These are phyloP conservation scores for Pythium sp. DNA, from an alignment of 352 stramenopile genomes.

Conservation along the genomic window DNA sequence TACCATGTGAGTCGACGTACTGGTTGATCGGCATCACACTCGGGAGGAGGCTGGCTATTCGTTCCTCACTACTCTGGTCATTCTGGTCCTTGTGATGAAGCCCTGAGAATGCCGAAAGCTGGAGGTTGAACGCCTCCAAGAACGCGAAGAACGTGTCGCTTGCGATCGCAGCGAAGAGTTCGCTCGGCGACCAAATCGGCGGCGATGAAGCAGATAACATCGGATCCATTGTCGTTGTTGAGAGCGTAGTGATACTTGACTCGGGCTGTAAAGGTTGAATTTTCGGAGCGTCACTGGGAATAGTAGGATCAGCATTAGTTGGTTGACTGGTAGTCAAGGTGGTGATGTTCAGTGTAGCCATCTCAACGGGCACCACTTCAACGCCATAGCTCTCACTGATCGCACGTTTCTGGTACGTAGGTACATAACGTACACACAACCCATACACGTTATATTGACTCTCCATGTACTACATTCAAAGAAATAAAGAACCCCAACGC, in stretches of 20 bases:
- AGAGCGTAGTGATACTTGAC: background rate
- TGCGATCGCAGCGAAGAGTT: conserved; percentile 17
- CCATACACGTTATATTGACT: background rate
- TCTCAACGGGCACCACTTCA: conserved; percentile 9
- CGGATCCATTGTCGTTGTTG: background rate
- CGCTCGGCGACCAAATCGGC: conserved; percentile 11
- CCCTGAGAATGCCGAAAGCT: conserved; percentile 2
- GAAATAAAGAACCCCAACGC: background rate
- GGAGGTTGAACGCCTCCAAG: conserved; percentile 19
- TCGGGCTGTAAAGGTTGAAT: background rate
- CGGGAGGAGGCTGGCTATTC: background rate
- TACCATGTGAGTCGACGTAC: conserved; percentile 49
- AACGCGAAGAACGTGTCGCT: conserved; percentile 22
- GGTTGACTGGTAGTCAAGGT: background rate
- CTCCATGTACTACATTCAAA: background rate
- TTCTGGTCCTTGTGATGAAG: background rate
- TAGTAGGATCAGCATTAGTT: background rate
- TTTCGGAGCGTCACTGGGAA: background rate
- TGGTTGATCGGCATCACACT: conserved; percentile 25
- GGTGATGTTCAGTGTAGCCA: background rate
- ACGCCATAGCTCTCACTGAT: conserved; percentile 7
- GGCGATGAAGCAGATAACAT: background rate
- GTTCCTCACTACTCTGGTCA: background rate
- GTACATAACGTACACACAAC: background rate
- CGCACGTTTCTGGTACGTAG: background rate